phyloP scores from a whole-genome alignment of 2,329 filamentous ascomycete genomes.

The Microcyclosporella mali region DNA sequence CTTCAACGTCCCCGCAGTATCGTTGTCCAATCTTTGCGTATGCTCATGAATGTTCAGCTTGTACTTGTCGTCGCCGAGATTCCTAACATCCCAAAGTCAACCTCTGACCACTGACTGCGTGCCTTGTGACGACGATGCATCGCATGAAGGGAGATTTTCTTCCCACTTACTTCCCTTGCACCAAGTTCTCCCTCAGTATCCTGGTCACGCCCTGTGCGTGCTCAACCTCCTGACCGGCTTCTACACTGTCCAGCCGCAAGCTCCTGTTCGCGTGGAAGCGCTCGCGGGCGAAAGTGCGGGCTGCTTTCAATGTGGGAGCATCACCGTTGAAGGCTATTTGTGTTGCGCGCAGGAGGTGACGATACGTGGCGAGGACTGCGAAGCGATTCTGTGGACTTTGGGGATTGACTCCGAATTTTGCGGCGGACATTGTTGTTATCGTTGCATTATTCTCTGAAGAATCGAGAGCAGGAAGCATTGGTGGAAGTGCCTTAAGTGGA shows the following conservation, averaged over 20 bases:
- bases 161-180: conserved; percentile 58
- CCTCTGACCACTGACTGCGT: too few species aligned
- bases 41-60: conserved; percentile 85
- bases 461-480: too few species aligned
- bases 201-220: conserved; percentile 78
- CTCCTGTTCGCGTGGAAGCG: conserved; percentile 65
- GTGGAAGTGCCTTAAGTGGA: too few species aligned
- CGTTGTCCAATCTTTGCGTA: conserved; percentile 89
- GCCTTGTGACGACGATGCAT: too few species aligned
- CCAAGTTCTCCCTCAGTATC: conserved; percentile 75
- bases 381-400: conserved; percentile 27
- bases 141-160: not conserved
- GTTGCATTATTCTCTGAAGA: too few species aligned
- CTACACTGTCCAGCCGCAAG: conserved; percentile 53
- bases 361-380: conserved; percentile 72
- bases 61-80: conserved; percentile 21
- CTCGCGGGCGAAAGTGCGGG: conserved; percentile 64
- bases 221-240: conserved; percentile 59
- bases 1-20: conserved; percentile 66
- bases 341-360: conserved; percentile 72
- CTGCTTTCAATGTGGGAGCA: conserved; percentile 58
- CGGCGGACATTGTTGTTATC: not conserved
- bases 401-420: not conserved
- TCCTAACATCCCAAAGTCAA: not conserved
- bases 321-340: conserved; percentile 82